These are phyloP conservation scores for Echinochloa phyllopogon DNA, from an alignment of 176 grass and related monocot species.

Conservation along the genomic window DNA sequence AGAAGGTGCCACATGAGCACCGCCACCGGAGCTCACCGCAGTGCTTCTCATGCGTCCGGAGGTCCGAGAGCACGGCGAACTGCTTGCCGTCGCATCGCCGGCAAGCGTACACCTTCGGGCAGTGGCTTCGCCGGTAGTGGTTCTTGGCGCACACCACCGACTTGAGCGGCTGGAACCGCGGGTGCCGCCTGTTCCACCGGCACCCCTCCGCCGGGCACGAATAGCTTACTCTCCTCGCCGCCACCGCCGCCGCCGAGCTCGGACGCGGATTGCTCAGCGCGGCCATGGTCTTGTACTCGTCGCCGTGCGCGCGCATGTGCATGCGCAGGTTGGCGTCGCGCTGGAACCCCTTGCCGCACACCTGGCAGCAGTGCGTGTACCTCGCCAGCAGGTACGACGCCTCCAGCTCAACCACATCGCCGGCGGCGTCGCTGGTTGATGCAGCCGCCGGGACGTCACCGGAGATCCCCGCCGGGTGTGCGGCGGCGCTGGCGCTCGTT, in stretches of 20 bases:
- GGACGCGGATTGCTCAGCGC: constrained; percentile 59
- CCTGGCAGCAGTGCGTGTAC: constrained; percentile 91
- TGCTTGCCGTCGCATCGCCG: constrained; percentile 84
- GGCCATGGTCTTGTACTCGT: constrained; percentile 87
- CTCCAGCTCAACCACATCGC: constrained; percentile 53
- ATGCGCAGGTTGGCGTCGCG: constrained; percentile 95
- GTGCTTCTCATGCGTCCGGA: constrained; percentile 92
- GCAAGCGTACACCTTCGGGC: constrained; percentile 95
- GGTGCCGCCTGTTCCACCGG: constrained; percentile 81
- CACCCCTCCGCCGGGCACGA: constrained; percentile 88
- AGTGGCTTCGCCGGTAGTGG: constrained; percentile 95
- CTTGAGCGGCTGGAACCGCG: constrained; percentile 92
- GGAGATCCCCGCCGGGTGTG: no score
- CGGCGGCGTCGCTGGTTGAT: no score
- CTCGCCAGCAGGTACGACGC: constrained; percentile 80
- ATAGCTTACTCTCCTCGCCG: constrained; percentile 32
- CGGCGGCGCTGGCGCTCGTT: no score
- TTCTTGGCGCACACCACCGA: constrained; percentile 88
- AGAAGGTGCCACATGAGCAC: constrained; percentile 89
- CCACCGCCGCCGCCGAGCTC: no score
- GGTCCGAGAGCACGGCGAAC: constrained; percentile 89
- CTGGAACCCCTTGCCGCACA: constrained; percentile 98
- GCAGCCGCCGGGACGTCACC: no score
- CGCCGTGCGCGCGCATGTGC: constrained; percentile 97
- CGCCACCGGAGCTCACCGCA: constrained; percentile 84